Evolutionary conservation across 805 yeast species (phyloP).

Genomic region (Saccharomycopsis fermentans): DNA sequence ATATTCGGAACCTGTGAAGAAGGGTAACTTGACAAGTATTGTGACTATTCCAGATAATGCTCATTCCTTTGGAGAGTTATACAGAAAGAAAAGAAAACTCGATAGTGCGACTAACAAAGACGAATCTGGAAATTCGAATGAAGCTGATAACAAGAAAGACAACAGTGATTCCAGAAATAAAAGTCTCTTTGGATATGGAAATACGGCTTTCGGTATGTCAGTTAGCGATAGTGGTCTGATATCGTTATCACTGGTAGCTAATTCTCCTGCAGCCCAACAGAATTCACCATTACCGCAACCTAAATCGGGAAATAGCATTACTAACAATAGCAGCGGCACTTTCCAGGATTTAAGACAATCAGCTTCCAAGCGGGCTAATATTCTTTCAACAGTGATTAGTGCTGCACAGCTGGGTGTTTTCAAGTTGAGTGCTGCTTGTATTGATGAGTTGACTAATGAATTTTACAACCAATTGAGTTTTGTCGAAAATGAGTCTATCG

Average conservation of each 20-base stretch:
- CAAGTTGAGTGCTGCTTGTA: constrained; percentile 20
- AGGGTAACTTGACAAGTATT: constrained; percentile 16
- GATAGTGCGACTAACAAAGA: constrained; percentile 6
- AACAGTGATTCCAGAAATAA: background rate
- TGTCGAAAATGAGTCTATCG: background rate
- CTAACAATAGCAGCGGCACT: background rate
- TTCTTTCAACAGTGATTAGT: constrained; percentile 10
- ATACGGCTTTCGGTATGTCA: background rate
- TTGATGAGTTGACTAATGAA: constrained; percentile 23
- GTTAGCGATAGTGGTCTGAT: constrained; percentile 2
- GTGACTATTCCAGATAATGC: constrained; percentile 18
- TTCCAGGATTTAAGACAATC: constrained; percentile 3
- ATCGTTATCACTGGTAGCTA: constrained; percentile 1
- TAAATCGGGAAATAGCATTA: background rate
- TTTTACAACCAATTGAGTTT: background rate
- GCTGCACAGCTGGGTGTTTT: constrained; percentile 20
- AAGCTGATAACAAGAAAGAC: background rate
- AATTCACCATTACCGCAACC: background rate
- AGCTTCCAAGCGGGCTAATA: constrained; percentile 8
- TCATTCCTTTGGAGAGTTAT: constrained; percentile 14
- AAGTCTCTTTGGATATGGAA: constrained; percentile 3
- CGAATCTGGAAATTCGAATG: constrained; percentile 4
- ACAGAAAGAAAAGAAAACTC: constrained; percentile 16
- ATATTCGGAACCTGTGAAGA: constrained; percentile 15
- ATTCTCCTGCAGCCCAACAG: background rate